Evolutionary conservation across 1,139 yeast genomes (phyloP), one percentile per base, ranked within the genome.

Genomic region (Kodamaea ohmeri): DNA sequence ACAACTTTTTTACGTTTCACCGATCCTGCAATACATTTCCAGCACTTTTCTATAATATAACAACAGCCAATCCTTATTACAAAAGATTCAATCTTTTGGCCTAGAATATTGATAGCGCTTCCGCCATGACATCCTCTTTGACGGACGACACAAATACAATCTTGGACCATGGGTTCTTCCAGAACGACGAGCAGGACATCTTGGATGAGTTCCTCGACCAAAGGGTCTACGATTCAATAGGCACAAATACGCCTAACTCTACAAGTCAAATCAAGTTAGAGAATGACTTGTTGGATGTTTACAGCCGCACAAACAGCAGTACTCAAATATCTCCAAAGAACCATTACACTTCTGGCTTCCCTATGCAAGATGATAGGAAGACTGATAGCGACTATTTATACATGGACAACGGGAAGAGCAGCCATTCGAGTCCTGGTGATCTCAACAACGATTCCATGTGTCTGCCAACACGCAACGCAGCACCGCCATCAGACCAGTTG

Each of bases 131-230:
- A 25, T 45, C 51, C 33, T 47, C 51, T 14, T 29, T 48, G 26
- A 41, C 43, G 35, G 50, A 48, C 30, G 51, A 48, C 21, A 39
- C 47, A 34, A 45, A 41, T 33, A 37, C 32, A 35, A 37, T 49
- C 21, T 43, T 49, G 36, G 53, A 49, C 33, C 45, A 43, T 32
- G 43, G 44, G 44, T 49, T 49, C 32, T 46, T 49, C 22, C 32
- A 42, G 31, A 38, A 37, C 21, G 64, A 63, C 19, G 68, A 65
- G 37, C 71, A 65, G 32, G 74, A 70, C 43, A 65, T 70, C 27
- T 53, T 78, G 37, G 80, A 76, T 48, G 83, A 78, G 53, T 77
- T 78, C 47, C 60, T 78, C 38, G 83, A 78, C 53, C 76, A 73
- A 49, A 59, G 82, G 39, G 72, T 76, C 2, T 76, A 74, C 45